Percentiles rank a stretch among this genome's conserved stretches.
phyloP scores from a whole-genome alignment of 192 early-diverging fungal species.

The Dispira simplex region DNA sequence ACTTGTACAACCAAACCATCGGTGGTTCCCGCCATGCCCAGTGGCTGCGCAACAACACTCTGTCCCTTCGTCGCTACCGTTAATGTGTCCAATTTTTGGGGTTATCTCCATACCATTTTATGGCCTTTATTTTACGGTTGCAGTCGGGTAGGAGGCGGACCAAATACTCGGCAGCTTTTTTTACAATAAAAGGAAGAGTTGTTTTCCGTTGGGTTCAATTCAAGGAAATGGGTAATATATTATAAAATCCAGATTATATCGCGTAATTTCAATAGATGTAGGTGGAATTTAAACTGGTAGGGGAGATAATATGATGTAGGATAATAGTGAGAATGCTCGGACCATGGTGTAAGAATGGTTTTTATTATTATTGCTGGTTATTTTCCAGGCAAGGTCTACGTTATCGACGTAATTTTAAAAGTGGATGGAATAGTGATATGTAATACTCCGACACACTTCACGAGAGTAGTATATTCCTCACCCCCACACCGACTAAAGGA shows the following conservation, averaged over 20 bases:
- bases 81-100: constrained; percentile 25
- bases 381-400: neutral
- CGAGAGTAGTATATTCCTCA: too few species aligned
- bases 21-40: constrained; percentile 86
- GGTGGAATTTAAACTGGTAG: too few species aligned
- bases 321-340: neutral
- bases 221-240: neutral
- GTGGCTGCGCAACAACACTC: constrained; percentile 93
- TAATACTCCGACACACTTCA: too few species aligned
- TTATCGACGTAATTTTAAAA: too few species aligned
- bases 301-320: neutral
- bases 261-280: neutral
- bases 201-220: neutral
- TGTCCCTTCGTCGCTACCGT: constrained; percentile 86
- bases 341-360: neutral
- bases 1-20: constrained; percentile 89
- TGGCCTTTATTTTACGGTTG: neutral
- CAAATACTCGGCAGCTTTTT: neutral
- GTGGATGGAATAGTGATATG: too few species aligned
- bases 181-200: neutral
- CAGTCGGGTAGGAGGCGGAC: neutral
- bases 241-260: neutral
- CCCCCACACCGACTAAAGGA: too few species aligned
- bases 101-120: neutral
- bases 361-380: neutral